phyloP scores from a whole-genome alignment of 2,329 filamentous ascomycete species.

The Cercospora canescens region DNA sequence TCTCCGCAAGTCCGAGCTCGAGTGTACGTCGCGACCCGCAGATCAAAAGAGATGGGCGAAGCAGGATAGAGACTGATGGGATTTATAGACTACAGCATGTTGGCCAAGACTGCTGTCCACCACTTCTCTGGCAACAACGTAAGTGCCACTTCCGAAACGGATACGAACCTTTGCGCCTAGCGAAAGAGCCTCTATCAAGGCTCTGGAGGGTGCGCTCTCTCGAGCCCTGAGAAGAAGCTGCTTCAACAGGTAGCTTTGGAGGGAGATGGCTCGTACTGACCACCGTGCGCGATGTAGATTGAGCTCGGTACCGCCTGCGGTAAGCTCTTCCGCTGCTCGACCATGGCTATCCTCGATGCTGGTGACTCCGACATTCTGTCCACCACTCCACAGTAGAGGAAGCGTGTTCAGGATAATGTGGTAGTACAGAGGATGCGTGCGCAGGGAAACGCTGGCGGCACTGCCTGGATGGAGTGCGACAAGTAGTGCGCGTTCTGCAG shows the following conservation, averaged over 20 bases:
- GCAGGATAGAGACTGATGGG: constrained; percentile 19
- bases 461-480: neutral
- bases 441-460: neutral
- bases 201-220: constrained; percentile 39
- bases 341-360: constrained; percentile 95
- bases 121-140: constrained; percentile 99
- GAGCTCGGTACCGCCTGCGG: constrained; percentile 97
- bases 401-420: neutral
- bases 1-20: constrained; percentile 89
- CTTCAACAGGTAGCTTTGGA: constrained; percentile 67
- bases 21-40: constrained; percentile 58
- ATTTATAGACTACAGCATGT: constrained; percentile 72
- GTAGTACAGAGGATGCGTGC: neutral
- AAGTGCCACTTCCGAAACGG: constrained; percentile 54
- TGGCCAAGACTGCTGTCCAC: constrained; percentile 92
- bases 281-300: constrained; percentile 62
- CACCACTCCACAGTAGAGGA: constrained; percentile 57
- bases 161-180: constrained; percentile 28
- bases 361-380: constrained; percentile 95
- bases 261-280: constrained; percentile 62
- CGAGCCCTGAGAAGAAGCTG: constrained; percentile 87
- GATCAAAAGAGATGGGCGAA: constrained; percentile 21
- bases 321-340: constrained; percentile 98
- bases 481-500: neutral
- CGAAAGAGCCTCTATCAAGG: constrained; percentile 37